Base-by-base conservation (phyloP, 352 stramenopile species). In the Globisporangium cystogenes region DNA sequence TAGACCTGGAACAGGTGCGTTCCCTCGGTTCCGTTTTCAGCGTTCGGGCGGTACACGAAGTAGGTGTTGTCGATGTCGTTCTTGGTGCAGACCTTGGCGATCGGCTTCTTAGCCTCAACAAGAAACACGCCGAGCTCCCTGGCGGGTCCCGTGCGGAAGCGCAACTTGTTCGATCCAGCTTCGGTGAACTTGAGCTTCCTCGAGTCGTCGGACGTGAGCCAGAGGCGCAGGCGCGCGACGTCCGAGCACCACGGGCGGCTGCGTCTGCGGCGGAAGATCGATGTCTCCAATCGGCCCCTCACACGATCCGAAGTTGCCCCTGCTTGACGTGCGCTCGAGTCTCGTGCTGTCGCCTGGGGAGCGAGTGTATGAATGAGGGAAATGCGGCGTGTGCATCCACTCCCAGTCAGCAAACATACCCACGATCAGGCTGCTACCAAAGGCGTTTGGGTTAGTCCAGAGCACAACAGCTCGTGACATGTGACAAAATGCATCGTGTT, bases 111-210 rank as follows among this genome's bases (percentile, higher is more conserved):
- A 15, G 20, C 3, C 8, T 18, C 18, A 18, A 51, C 51, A 3
- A 57, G 24, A 8, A 57, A 47, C 33, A 15, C 14, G 15, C 36
- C 8, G 15, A 46, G n/a, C 31, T 57, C 10, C n/a, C 16, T 8
- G 20, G 45, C 24, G 10, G 51, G 21, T 3, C 42, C 51, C 1
- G 51, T 44, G 21, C 23, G 42, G 42, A 57, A 57, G 7, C 31
- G 8, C 7, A 43, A 35, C 4, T 50, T 26, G 20, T 36, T 23
- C 40, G 51, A 36, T n/a, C n/a, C 14, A 20, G 36, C 33, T 20
- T 57, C 43, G 29, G 36, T 50, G 41, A 57, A 51, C 31, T 21
- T 4, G 12, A 57, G 29, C 5, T 51, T 43, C 51, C 51, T 57
- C n/a, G 42, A 57, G 21, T 36, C 24, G 11, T 14, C 50, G 16